A percentile compares a stretch with the other conserved stretches of the same genome.
These are phyloP conservation scores for Leccinum truebloodii DNA, from an alignment of 768 basidiomycete genomes.

Conservation along the genomic window DNA sequence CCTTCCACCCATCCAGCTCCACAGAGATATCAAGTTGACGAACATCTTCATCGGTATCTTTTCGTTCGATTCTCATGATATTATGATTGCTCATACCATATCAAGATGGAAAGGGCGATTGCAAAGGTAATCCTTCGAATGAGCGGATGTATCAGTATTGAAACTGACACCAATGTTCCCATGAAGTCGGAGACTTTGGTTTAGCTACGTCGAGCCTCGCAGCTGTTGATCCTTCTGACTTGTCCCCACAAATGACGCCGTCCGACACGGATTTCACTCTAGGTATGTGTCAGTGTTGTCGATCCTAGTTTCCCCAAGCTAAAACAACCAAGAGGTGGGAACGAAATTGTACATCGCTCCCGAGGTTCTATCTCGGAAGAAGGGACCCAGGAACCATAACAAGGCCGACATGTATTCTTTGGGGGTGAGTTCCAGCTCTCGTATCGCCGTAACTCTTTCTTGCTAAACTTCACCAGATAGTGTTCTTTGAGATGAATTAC, in stretches of 20 bases:
- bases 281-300: constrained; percentile 40
- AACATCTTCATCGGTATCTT: constrained; percentile 89
- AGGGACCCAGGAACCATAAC: constrained; percentile 69
- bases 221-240: constrained; percentile 73
- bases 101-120: constrained; percentile 77
- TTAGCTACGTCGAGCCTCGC: constrained; percentile 82
- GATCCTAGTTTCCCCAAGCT: neutral
- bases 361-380: constrained; percentile 70
- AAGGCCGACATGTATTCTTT: constrained; percentile 96
- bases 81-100: neutral
- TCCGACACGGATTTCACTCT: constrained; percentile 74
- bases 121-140: constrained; percentile 54
- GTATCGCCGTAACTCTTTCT: neutral
- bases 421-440: constrained; percentile 56
- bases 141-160: neutral
- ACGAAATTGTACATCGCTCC: constrained; percentile 93
- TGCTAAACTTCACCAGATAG: constrained; percentile 54
- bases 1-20: constrained; percentile 50
- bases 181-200: constrained; percentile 87
- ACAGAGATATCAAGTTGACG: constrained; percentile 88
- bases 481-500: constrained; percentile 98
- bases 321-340: constrained; percentile 65
- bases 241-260: constrained; percentile 45
- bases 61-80: neutral
- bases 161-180: neutral